Evolutionary conservation across 495 filamentous ascomycete species (phyloP), one percentile per base, ranked within the genome.

Genomic region (Tuber calosporum): DNA sequence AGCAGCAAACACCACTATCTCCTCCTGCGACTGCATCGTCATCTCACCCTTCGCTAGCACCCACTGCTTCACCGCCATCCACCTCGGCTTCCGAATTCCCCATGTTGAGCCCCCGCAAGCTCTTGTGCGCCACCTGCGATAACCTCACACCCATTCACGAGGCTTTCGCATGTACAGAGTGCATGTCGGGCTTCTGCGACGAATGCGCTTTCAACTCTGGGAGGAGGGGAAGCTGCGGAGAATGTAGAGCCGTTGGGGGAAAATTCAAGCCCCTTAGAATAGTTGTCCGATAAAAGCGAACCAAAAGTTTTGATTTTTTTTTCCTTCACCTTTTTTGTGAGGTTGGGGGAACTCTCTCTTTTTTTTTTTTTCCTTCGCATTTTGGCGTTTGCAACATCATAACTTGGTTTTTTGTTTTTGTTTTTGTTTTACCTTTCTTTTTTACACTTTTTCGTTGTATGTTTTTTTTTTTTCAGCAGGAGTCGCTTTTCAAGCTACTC

Each of bases 191-290:
- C 34, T 81, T 81, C 72, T 81, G 80, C 69, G 73, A 74, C 53
- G 73, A 74, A 40, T 81, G 80, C 43, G 80, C 79, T 17, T 74
- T 73, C 53, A 75, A 68, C 41, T 70, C 78, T 20, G 77, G 76
- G 26, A 81, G 70, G 40, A 72, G 77, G 67, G 79, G 80, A 17
- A 79, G 69, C 67, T 79, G 80, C 45, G 69, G 77, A 6, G 77
- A 81, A 73, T 81, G 80, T 67, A 70, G 79, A 43, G 79, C 79
- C 34, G 76, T 81, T 42, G 78, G 78, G 15, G 79, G 78, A 40
- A 81, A 79, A 66, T 81, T 81, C 66, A 80, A 79, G 71, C 79
- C 74, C 45, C 73, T 80, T 69, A 79, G 79, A 75, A 80, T 81
- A 68, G 77, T 79, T 42, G 72, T 79, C 70, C 77, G 77, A 58